These are phyloP conservation scores for Pythium diclinum DNA, from an alignment of 352 stramenopile genomes.

Conservation along the genomic window DNA sequence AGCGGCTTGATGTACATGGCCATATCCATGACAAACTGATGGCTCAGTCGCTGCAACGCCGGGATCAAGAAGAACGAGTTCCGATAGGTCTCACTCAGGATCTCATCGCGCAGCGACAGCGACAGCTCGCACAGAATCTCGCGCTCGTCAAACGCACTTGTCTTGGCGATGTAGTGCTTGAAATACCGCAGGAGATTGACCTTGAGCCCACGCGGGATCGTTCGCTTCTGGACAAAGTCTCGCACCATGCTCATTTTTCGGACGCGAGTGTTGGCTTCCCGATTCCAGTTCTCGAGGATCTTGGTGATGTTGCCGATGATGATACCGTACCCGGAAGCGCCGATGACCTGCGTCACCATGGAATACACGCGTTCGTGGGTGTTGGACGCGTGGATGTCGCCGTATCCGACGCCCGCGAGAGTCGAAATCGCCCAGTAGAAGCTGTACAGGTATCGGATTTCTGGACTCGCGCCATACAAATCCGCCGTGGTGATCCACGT, in stretches of 20 bases:
- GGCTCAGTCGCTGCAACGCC: constrained; percentile 62
- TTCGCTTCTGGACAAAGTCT: constrained; percentile 61
- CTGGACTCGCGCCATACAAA: constrained; percentile 27
- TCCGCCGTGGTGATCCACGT: constrained; percentile 47
- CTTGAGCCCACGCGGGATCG: constrained; percentile 49
- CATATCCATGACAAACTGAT: constrained; percentile 83
- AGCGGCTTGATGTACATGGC: constrained; percentile 83
- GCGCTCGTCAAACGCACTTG: constrained; percentile 70
- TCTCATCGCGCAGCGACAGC: constrained; percentile 66
- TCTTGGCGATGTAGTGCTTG: constrained; percentile 76
- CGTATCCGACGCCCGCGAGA: constrained; percentile 77
- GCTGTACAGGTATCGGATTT: constrained; percentile 66
- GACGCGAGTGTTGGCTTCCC: constrained; percentile 47
- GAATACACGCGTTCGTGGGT: constrained; percentile 64
- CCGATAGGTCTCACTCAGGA: constrained; percentile 74
- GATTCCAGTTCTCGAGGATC: constrained; percentile 78
- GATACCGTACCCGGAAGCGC: constrained; percentile 72
- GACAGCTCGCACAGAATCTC: constrained; percentile 76
- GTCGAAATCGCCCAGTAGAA: constrained; percentile 87
- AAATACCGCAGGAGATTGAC: constrained; percentile 66
- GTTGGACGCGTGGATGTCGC: constrained; percentile 75
- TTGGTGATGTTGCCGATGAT: constrained; percentile 85
- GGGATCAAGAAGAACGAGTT: constrained; percentile 75
- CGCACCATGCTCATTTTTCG: constrained; percentile 65
- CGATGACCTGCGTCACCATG: constrained; percentile 71